A percentile compares a stretch with the other conserved stretches of the same genome.
Evolutionary conservation across 495 filamentous ascomycete genomes (phyloP).

Genomic region (Diplogelasinospora grovesii): DNA sequence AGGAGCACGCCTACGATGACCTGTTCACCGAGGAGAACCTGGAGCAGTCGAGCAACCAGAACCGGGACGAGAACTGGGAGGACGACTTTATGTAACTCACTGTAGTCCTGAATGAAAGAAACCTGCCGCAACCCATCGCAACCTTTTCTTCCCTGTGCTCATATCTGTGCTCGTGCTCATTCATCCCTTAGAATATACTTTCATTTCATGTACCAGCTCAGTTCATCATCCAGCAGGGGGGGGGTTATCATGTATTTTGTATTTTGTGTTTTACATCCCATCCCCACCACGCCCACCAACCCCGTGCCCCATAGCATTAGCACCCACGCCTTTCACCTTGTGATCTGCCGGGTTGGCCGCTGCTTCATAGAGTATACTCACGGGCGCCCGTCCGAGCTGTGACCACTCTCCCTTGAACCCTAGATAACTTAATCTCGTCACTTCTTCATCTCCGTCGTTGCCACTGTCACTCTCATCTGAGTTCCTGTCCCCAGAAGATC

Average conservation of each 20-base stretch:
- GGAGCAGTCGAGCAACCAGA: conserved; percentile 60
- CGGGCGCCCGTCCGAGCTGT: conserved; percentile 72
- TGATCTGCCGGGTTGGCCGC: conserved; percentile 90
- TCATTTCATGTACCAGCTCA: not conserved
- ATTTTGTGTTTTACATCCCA: too few species aligned
- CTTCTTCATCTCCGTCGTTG: conserved; percentile 64
- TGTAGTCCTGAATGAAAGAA: conserved; percentile 37
- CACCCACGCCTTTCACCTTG: conserved; percentile 39
- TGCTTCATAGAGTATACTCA: conserved; percentile 85
- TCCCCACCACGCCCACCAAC: conserved; percentile 27
- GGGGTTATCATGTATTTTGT: too few species aligned
- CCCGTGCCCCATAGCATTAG: conserved; percentile 42
- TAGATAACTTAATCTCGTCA: conserved; percentile 72
- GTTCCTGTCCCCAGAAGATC: too few species aligned
- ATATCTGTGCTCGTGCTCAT: too few species aligned
- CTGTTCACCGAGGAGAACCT: conserved; percentile 62
- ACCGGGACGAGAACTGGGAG: conserved; percentile 52
- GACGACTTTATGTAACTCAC: conserved; percentile 81
- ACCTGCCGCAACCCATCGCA: not conserved
- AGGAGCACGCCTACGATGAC: conserved; percentile 93
- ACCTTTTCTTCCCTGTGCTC: conserved; percentile 5
- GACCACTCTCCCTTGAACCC: conserved; percentile 93
- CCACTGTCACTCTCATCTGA: too few species aligned
- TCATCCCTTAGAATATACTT: too few species aligned
- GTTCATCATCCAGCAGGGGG: too few species aligned